Percentiles rank a stretch among this genome's conserved stretches.
These are phyloP conservation scores for Epichloe typhina DNA, from an alignment of 2,329 filamentous ascomycete genomes.

Conservation along the genomic window DNA sequence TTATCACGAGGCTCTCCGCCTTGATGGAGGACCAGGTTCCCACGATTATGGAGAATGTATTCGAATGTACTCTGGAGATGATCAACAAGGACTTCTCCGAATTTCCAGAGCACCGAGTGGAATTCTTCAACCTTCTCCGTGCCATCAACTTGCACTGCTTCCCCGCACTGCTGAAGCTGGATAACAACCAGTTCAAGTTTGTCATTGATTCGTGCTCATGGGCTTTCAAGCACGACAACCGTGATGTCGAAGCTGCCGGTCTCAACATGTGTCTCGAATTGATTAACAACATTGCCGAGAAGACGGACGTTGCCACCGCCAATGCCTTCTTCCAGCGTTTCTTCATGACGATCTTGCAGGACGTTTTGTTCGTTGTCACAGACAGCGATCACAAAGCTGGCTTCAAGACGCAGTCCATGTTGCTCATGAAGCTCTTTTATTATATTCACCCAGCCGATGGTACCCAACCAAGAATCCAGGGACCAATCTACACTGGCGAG, in stretches of 20 bases:
- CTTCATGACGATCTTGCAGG: constrained; percentile 88
- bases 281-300: constrained; percentile 93
- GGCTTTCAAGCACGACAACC: constrained; percentile 99
- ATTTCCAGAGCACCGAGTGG: constrained; percentile 96
- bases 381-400: constrained; percentile 98
- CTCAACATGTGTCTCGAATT: constrained; percentile 97
- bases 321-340: constrained; percentile 98
- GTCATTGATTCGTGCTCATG: constrained; percentile 99
- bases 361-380: constrained; percentile 95
- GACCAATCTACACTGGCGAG: constrained; percentile 76
- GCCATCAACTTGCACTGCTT: constrained; percentile 97
- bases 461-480: constrained; percentile 69
- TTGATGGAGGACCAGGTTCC: constrained; percentile 98
- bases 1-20: constrained; percentile 88
- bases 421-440: constrained; percentile 92
- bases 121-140: constrained; percentile 94
- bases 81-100: constrained; percentile 99
- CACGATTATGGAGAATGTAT: constrained; percentile 95
- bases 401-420: constrained; percentile 93
- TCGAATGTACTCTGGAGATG: constrained; percentile 97
- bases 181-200: constrained; percentile 96
- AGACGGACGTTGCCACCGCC: constrained; percentile 72
- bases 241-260: constrained; percentile 90
- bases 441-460: constrained; percentile 66
- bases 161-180: constrained; percentile 82